Evolutionary conservation across 345 rosid genomes (phyloP).

Genomic region (Cochlearia excelsa): DNA sequence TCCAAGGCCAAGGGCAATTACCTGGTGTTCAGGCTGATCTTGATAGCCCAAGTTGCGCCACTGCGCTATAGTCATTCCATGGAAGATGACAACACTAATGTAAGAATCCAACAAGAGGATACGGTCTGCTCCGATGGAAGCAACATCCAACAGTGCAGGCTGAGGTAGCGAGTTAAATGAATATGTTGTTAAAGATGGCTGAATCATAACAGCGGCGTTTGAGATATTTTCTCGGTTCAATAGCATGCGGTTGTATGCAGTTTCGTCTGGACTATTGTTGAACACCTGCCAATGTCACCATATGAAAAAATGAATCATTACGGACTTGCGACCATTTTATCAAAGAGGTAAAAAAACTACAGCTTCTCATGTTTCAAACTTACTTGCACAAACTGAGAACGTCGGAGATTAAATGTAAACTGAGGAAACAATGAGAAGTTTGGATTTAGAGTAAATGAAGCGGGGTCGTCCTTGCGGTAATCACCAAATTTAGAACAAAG

Average conservation of each 20-base stretch:
- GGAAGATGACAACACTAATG: constrained; percentile 87
- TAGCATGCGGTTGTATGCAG: constrained; percentile 37
- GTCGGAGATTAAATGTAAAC: constrained; percentile 90
- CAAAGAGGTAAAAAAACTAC: neutral
- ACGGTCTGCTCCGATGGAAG: constrained; percentile 88
- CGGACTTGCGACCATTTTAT: neutral
- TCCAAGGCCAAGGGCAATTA: constrained; percentile 22
- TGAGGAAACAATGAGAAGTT: constrained; percentile 95
- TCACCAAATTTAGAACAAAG: constrained; percentile 98
- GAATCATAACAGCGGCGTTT: constrained; percentile 58
- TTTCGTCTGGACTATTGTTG: constrained; percentile 44
- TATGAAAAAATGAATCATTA: constrained; percentile 1
- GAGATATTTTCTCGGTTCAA: constrained; percentile 33
- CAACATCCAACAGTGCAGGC: constrained; percentile 92
- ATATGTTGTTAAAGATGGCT: constrained; percentile 87
- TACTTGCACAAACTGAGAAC: constrained; percentile 98
- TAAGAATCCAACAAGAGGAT: constrained; percentile 92
- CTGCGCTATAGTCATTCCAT: constrained; percentile 98
- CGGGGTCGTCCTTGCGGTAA: constrained; percentile 93
- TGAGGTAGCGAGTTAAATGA: constrained; percentile 83
- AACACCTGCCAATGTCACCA: constrained; percentile 37
- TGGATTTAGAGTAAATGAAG: constrained; percentile 91
- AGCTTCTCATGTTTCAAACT: neutral
- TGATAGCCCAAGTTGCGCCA: constrained; percentile 99
- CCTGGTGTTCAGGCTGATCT: constrained; percentile 89